Evolutionary conservation across 306 rosid genomes (phyloP).

Genomic region (Arachis stenosperma): DNA sequence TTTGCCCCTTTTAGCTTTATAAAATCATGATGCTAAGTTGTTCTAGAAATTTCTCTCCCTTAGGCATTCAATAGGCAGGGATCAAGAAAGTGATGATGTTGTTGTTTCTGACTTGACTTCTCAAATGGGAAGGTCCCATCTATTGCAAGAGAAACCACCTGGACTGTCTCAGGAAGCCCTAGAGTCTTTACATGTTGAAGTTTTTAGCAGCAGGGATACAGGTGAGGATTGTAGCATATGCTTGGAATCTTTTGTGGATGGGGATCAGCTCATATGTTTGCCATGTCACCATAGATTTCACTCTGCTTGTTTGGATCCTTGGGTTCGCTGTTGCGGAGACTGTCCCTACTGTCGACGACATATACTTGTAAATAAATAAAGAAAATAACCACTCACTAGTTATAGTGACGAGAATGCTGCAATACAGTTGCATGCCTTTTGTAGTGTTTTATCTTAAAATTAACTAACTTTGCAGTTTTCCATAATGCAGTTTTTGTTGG

Average conservation of each 20-base stretch:
- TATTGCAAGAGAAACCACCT: conserved; percentile 62
- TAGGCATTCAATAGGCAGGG: conserved; percentile 47
- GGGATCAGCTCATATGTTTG: conserved; percentile 66
- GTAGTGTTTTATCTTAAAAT: conserved; percentile 2
- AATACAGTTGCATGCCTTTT: conserved; percentile 29
- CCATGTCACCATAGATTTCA: conserved; percentile 85
- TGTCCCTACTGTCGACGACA: conserved; percentile 80
- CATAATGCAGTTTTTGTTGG: neutral
- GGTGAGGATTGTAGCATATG: conserved; percentile 81
- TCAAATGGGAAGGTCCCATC: conserved; percentile 52
- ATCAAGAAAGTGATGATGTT: conserved; percentile 48
- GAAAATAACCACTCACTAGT: neutral
- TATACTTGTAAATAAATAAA: conserved; percentile 45
- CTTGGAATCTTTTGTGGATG: conserved; percentile 68
- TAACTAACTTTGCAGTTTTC: neutral
- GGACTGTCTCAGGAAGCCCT: conserved; percentile 77
- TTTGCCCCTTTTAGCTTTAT: no score
- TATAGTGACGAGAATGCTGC: conserved; percentile 19
- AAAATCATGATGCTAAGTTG: no score
- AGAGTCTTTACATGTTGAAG: conserved; percentile 56
- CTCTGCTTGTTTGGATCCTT: conserved; percentile 72
- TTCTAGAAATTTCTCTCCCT: neutral
- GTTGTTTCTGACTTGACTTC: conserved; percentile 49
- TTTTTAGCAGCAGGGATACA: conserved; percentile 46
- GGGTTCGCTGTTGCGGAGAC: conserved; percentile 79